Percentiles rank a stretch among this genome's conserved stretches.
Conservation (phyloP, 305 asterid genomes). For the Fraxinus paxiana region DNA sequence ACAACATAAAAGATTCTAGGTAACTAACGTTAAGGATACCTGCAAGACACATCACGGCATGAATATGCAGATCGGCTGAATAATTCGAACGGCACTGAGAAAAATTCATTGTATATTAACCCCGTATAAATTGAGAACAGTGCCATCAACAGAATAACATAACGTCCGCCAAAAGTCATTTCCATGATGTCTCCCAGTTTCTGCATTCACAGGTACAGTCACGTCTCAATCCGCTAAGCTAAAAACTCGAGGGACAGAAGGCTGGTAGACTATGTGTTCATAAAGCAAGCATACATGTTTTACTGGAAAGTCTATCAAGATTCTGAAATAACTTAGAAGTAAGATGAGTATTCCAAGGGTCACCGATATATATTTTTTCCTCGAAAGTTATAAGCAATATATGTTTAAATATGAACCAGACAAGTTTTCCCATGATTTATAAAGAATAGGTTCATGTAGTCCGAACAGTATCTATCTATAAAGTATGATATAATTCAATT, state of each 20-base stretch:
- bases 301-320: conserved; percentile 5
- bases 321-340: background rate
- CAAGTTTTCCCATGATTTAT: background rate
- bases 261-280: conserved; percentile 7
- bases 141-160: conserved; percentile 78
- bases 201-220: conserved; percentile 44
- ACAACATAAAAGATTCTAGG: conserved; percentile 16
- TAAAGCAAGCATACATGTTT: conserved; percentile 14
- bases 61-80: conserved; percentile 79
- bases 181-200: conserved; percentile 96
- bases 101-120: conserved; percentile 80
- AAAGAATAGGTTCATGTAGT: background rate
- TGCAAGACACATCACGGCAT: conserved; percentile 80
- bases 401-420: background rate
- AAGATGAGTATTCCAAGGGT: background rate
- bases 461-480: background rate
- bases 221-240: conserved; percentile 13
- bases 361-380: background rate
- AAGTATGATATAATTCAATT: background rate
- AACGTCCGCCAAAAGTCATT: conserved; percentile 92
- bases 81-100: conserved; percentile 77
- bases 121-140: conserved; percentile 91
- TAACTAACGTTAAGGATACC: conserved; percentile 43
- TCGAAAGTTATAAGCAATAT: background rate
- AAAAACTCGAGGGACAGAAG: background rate